Evolutionary conservation across 1,139 yeast species (phyloP), one percentile per base, ranked within the genome.

Genomic region (Taiozyma sp.): DNA sequence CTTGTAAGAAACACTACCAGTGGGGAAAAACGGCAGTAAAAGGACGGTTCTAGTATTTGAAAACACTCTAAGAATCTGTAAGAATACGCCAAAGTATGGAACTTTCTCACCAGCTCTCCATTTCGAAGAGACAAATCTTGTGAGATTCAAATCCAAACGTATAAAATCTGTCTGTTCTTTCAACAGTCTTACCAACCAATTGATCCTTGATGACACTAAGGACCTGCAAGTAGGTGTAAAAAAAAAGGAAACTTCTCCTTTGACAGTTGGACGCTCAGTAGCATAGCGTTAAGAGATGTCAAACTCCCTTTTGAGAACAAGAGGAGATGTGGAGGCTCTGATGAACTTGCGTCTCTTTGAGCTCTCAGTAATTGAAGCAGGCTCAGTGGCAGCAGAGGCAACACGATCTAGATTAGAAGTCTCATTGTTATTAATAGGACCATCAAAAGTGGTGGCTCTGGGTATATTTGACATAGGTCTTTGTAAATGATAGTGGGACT

Each of bases 1-100:
- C 40, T 50, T 44, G 34, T 58, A 57, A 39, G 52, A 55, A 3
- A 53, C 61, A 28, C 57, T 56, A 39, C 61, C 62, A 16, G 48
- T 56, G 2, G 62, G 62, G 53, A 57, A 16, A 16, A 16, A 16
- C 19, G 19, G 19, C 19, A 16, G 19, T 24, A 24, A 24, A 19
- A 59, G 14, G 3, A 57, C 55, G 7, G 55, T 39, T 46, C 60
- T 54, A 4, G 62, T 59, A 44, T 54, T 53, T 16, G 54, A 41
- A 41, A 53, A 55, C 26, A 50, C 50, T 37, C 58, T 50, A 3
- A 57, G 14, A 7, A 57, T 46, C 43, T 56, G 61, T 30, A 59
- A 48, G 6, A 55, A 28, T 16, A 47, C 48, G 13, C 62, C 62
- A 28, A 55, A 14, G 21, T 49, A 46, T 22, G 41, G 45, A 3